Evolutionary conservation across 208 protist genomes (phyloP).

Genomic region (Acanthamoeba castellanii): DNA sequence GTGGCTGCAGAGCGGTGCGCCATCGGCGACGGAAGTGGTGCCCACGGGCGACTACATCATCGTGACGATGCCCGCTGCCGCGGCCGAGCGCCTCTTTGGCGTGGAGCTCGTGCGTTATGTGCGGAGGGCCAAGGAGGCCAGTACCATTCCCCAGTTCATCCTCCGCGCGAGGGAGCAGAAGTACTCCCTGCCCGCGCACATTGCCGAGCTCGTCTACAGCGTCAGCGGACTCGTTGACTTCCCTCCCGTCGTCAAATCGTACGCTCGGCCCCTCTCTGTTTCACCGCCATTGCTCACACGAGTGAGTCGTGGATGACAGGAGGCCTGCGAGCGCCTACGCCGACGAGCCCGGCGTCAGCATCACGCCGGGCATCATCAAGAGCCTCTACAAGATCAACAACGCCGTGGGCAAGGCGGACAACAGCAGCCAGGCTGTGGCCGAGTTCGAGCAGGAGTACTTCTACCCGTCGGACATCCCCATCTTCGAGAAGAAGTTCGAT

Average conservation of each 20-base stretch:
- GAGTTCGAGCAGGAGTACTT: slow-evolving; percentile 67
- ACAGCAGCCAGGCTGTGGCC: slow-evolving; percentile 46
- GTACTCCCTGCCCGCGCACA: not conserved
- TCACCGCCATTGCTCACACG: not conserved
- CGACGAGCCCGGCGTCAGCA: slow-evolving; percentile 27
- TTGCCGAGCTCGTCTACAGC: not conserved
- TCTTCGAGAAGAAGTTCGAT: slow-evolving; percentile 49
- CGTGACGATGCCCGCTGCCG: not conserved
- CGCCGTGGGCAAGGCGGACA: not conserved
- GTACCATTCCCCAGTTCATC: not conserved
- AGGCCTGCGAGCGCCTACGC: not conserved
- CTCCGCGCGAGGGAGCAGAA: not conserved
- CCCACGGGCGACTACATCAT: slow-evolving; percentile 27
- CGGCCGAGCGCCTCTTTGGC: slow-evolving; percentile 39
- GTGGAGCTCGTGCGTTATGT: slow-evolving; percentile 12
- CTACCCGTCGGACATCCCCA: slow-evolving; percentile 17
- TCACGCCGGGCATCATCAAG: slow-evolving; percentile 60
- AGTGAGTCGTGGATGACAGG: not conserved
- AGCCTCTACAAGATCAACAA: slow-evolving; percentile 36
- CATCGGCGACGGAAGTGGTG: not conserved
- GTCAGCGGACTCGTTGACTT: slow-evolving; percentile 48
- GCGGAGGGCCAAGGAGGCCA: not conserved
- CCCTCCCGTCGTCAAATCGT: slow-evolving; percentile 15
- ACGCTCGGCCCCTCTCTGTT: not conserved
- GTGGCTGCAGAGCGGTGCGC: not conserved